Evolutionary conservation across 1,139 yeast species (phyloP).

Genomic region (Chernovozyma aurita): DNA sequence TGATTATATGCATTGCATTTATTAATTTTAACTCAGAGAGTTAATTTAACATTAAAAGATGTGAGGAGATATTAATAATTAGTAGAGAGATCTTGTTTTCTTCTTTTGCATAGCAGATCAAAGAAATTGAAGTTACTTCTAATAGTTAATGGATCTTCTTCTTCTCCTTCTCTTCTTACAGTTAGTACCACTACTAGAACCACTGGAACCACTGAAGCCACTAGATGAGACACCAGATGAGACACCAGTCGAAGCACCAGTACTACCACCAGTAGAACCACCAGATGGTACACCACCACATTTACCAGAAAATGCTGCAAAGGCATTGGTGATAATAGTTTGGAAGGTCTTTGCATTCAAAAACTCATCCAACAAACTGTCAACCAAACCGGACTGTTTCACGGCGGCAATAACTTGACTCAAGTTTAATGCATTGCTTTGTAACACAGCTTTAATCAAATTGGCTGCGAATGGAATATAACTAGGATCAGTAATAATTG

Average conservation of each 20-base stretch:
- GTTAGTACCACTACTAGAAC: conserved; percentile 13
- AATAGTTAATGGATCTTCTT: conserved; percentile 30
- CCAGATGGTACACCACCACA: conserved; percentile 19
- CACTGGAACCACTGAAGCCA: conserved; percentile 8
- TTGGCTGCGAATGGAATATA: conserved; percentile 36
- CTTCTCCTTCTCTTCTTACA: conserved; percentile 37
- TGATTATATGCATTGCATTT: too few relatives aligned
- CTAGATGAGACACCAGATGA: conserved; percentile 7
- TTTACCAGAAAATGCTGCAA: conserved; percentile 40
- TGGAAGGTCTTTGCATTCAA: conserved; percentile 31
- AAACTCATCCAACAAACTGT: conserved; percentile 32
- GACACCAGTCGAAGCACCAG: conserved; percentile 10
- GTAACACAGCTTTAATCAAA: conserved; percentile 29
- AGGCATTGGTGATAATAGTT: conserved; percentile 37
- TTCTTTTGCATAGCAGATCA: too few relatives aligned
- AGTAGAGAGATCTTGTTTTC: too few relatives aligned
- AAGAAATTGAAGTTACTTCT: too few relatives aligned
- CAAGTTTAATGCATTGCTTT: conserved; percentile 27
- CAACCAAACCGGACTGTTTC: conserved; percentile 32
- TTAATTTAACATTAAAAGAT: too few relatives aligned
- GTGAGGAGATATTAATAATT: too few relatives aligned
- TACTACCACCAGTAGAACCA: conserved; percentile 8
- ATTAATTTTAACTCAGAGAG: too few relatives aligned
- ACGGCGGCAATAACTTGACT: conserved; percentile 28
- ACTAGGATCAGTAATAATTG: conserved; percentile 34